Percentiles rank a stretch among this genome's conserved stretches.
phyloP scores from a whole-genome alignment of 352 stramenopile species.

The Nothophytophthora sp. region DNA sequence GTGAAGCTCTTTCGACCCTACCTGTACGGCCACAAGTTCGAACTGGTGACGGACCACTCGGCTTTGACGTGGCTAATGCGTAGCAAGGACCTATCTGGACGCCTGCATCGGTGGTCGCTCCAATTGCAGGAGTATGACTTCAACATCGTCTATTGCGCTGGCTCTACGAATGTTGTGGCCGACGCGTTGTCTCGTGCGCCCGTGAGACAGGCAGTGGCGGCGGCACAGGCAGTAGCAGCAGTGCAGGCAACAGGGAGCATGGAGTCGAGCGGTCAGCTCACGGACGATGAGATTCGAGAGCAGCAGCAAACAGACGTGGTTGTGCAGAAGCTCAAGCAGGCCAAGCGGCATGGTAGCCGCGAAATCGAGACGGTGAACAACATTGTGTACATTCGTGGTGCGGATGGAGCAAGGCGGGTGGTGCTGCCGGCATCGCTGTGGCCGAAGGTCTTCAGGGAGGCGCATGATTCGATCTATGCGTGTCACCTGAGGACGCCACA shows the following conservation, averaged over 20 bases:
- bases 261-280: constrained; percentile 8
- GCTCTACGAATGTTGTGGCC: constrained; percentile 13
- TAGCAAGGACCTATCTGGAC: no score
- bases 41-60: no score
- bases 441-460: constrained; percentile 3
- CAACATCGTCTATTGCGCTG: constrained; percentile 1
- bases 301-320: background rate
- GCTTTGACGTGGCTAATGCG: no score
- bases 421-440: constrained; percentile 11
- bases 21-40: no score
- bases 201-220: background rate
- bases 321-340: background rate
- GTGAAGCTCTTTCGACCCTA: no score
- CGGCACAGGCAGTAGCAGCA: background rate
- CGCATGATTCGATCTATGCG: constrained; percentile 17
- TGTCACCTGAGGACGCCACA: constrained; percentile 8
- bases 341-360: no score
- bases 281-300: constrained; percentile 1
- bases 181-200: constrained; percentile 21
- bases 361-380: background rate
- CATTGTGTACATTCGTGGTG: background rate
- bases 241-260: background rate
- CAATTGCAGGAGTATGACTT: no score
- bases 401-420: background rate
- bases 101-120: no score